Conservation (phyloP, 2,329 filamentous ascomycete species). For the Venturia effusa region DNA sequence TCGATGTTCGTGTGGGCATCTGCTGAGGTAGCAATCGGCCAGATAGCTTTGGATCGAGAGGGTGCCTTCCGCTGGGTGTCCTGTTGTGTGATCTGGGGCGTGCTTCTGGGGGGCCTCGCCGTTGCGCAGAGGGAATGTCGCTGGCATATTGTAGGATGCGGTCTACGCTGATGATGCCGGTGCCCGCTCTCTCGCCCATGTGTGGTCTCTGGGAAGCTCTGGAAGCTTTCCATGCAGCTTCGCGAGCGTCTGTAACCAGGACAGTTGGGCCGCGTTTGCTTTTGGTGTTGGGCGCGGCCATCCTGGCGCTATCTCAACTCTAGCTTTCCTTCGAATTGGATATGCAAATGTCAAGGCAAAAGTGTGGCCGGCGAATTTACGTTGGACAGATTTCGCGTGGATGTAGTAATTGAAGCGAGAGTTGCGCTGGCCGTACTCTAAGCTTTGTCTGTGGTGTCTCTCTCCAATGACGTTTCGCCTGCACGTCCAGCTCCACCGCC, state of each 20-base stretch:
- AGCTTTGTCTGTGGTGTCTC: too few relatives aligned
- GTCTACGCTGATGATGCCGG: constrained; percentile 79
- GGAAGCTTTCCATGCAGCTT: constrained; percentile 27
- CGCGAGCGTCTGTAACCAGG: constrained; percentile 49
- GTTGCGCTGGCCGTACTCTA: too few relatives aligned
- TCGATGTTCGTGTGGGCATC: constrained; percentile 78
- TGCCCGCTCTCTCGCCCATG: constrained; percentile 28
- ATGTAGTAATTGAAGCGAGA: too few relatives aligned
- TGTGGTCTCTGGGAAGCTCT: constrained; percentile 24
- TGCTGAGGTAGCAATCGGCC: constrained; percentile 47
- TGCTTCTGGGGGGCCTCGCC: constrained; percentile 54
- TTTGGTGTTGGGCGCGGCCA: constrained; percentile 17
- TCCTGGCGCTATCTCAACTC: background rate
- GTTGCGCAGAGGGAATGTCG: constrained; percentile 90
- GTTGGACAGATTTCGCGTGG: too few relatives aligned
- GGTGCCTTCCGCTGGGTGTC: constrained; percentile 40
- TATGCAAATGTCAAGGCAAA: too few relatives aligned
- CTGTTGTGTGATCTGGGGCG: constrained; percentile 34
- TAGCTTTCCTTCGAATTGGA: background rate
- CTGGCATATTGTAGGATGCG: constrained; percentile 89
- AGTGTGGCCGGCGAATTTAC: too few relatives aligned
- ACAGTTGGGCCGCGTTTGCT: constrained; percentile 39
- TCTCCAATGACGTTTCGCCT: too few relatives aligned
- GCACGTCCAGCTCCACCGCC: too few relatives aligned
- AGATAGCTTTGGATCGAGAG: constrained; percentile 43